A percentile compares a stretch with the other conserved stretches of the same genome.
Evolutionary conservation across 148 eudicot genomes (phyloP).

Genomic region (Vaccinium corymbosum): DNA sequence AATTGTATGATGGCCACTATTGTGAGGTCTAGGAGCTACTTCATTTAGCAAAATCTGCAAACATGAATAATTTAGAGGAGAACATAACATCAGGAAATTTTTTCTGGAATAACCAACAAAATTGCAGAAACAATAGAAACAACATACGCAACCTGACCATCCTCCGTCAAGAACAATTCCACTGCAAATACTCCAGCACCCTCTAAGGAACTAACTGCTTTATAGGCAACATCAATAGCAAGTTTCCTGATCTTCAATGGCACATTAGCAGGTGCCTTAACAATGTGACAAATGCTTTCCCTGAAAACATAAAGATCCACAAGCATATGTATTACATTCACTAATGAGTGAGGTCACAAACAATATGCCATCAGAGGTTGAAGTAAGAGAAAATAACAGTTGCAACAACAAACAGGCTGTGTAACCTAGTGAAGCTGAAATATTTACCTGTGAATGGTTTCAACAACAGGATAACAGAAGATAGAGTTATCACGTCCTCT

Average conservation of each 20-base stretch:
- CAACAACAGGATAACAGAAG: slow-evolving; percentile 82
- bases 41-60: slow-evolving; percentile 52
- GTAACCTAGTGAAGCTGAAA: neutral
- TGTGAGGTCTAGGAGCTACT: slow-evolving; percentile 66
- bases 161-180: slow-evolving; percentile 80
- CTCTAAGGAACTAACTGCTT: slow-evolving; percentile 87
- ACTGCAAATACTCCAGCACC: slow-evolving; percentile 97
- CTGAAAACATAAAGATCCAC: neutral
- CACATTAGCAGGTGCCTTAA: slow-evolving; percentile 81
- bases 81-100: neutral
- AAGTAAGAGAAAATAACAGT: neutral
- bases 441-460: slow-evolving; percentile 85
- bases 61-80: slow-evolving; percentile 8
- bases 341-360: neutral
- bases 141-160: slow-evolving; percentile 60
- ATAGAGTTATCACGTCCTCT: slow-evolving; percentile 87
- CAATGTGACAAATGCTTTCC: slow-evolving; percentile 8
- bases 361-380: neutral
- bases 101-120: neutral
- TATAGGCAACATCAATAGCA: slow-evolving; percentile 75
- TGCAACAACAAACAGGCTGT: neutral
- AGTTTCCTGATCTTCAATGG: slow-evolving; percentile 73
- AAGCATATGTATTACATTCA: neutral
- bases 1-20: slow-evolving; percentile 97
- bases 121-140: neutral